Evolutionary conservation across 306 rosid species (phyloP).

Genomic region (Begonia fuchsioides): DNA sequence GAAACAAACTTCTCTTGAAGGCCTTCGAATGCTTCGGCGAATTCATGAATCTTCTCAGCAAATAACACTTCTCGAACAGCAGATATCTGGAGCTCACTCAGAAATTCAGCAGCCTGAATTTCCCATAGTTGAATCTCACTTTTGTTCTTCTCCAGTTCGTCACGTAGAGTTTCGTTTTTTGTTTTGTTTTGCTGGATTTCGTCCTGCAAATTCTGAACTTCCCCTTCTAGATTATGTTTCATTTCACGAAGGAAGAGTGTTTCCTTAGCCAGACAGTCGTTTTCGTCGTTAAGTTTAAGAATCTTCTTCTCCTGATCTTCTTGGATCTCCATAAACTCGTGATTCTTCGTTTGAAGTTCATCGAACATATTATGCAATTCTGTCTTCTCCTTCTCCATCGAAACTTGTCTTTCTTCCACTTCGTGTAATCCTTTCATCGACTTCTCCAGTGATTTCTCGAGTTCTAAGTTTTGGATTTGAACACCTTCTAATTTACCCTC

Average conservation of each 20-base stretch:
- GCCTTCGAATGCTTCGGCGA: conserved; percentile 31
- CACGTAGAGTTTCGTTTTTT: conserved; percentile 2
- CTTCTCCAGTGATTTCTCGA: conserved; percentile 39
- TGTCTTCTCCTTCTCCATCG: conserved; percentile 26
- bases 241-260: conserved; percentile 17
- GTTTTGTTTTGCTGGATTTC: conserved; percentile 26
- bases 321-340: conserved; percentile 18
- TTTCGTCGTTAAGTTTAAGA: conserved; percentile 28
- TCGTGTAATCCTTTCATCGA: conserved; percentile 31
- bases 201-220: conserved; percentile 20
- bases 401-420: conserved; percentile 14
- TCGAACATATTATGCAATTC: conserved; percentile 27
- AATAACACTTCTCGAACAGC: background rate
- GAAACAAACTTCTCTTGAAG: conserved; percentile 35
- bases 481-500: conserved; percentile 29
- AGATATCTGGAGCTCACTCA: conserved; percentile 20
- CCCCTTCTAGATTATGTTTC: conserved; percentile 38
- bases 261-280: conserved; percentile 26
- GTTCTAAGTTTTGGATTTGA: conserved; percentile 31
- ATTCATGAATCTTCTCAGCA: conserved; percentile 20
- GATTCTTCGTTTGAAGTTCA: conserved; percentile 28
- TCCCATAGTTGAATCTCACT: conserved; percentile 51
- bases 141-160: background rate
- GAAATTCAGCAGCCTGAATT: conserved; percentile 34
- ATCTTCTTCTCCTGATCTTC: conserved; percentile 31